phyloP scores from a whole-genome alignment of 2,329 filamentous ascomycete genomes.

The Paraconiothyrium brasiliense region DNA sequence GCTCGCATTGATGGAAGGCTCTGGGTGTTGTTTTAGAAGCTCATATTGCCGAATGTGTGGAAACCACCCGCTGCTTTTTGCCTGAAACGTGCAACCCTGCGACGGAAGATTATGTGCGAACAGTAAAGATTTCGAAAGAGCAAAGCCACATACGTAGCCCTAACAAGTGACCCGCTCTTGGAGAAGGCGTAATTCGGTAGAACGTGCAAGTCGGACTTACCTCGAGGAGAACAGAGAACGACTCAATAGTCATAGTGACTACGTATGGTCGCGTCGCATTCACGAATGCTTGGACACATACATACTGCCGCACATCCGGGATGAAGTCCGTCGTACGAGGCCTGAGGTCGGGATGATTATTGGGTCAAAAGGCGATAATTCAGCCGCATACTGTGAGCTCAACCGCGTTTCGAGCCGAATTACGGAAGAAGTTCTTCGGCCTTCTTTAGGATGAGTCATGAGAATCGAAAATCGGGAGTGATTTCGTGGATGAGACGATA shows the following conservation, averaged over 20 bases:
- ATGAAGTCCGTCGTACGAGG: not conserved
- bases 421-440: not conserved
- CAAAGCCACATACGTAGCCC: no score
- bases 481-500: not conserved
- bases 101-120: not conserved
- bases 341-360: not conserved
- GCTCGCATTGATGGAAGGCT: constrained; percentile 21
- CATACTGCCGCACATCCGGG: not conserved
- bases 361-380: not conserved
- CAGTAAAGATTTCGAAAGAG: no score
- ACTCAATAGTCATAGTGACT: no score
- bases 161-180: not conserved
- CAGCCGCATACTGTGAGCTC: not conserved
- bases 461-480: not conserved
- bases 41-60: constrained; percentile 20
- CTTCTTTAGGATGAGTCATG: not conserved
- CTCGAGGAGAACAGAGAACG: no score
- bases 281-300: no score
- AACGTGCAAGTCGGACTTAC: no score
- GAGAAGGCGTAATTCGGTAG: not conserved
- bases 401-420: not conserved
- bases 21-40: constrained; percentile 23
- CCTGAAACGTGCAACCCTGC: constrained; percentile 22
- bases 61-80: constrained; percentile 19
- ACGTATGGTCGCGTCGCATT: no score